These are phyloP conservation scores for Kodamaea nitidulidarum DNA, from an alignment of 805 yeast genomes.

Conservation along the genomic window DNA sequence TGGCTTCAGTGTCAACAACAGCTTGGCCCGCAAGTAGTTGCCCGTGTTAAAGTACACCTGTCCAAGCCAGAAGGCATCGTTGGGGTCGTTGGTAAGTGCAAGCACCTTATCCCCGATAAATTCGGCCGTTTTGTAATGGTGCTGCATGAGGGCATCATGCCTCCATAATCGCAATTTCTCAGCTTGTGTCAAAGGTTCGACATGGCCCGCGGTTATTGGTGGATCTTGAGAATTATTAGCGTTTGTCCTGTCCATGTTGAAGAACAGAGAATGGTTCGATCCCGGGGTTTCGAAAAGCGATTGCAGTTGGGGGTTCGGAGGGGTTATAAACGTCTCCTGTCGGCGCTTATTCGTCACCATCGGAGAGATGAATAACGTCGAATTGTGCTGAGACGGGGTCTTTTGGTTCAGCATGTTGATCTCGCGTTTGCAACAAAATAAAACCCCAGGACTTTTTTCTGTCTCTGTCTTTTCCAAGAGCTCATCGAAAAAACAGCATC, in stretches of 20 bases:
- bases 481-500: not conserved
- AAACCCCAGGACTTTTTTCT: not conserved
- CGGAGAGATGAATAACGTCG: slow-evolving; percentile 73
- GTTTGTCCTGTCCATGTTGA: slow-evolving; percentile 23
- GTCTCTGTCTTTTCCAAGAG: not conserved
- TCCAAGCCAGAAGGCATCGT: slow-evolving; percentile 95
- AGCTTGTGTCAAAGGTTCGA: slow-evolving; percentile 63
- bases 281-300: slow-evolving; percentile 42
- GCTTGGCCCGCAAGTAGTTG: slow-evolving; percentile 73
- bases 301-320: slow-evolving; percentile 42
- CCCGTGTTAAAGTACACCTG: slow-evolving; percentile 80
- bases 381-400: slow-evolving; percentile 57
- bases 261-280: slow-evolving; percentile 37
- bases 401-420: slow-evolving; percentile 16
- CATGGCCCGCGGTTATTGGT: slow-evolving; percentile 3
- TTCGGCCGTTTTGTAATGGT: slow-evolving; percentile 84
- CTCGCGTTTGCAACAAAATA: not conserved
- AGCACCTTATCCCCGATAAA: slow-evolving; percentile 88
- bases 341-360: slow-evolving; percentile 40
- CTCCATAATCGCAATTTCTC: slow-evolving; percentile 88
- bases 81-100: slow-evolving; percentile 78
- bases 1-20: slow-evolving; percentile 52
- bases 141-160: slow-evolving; percentile 89
- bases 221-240: slow-evolving; percentile 7
- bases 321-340: slow-evolving; percentile 42